Evolutionary conservation across 1,284 basidiomycete species (phyloP).

Genomic region (Athelia sp.): DNA sequence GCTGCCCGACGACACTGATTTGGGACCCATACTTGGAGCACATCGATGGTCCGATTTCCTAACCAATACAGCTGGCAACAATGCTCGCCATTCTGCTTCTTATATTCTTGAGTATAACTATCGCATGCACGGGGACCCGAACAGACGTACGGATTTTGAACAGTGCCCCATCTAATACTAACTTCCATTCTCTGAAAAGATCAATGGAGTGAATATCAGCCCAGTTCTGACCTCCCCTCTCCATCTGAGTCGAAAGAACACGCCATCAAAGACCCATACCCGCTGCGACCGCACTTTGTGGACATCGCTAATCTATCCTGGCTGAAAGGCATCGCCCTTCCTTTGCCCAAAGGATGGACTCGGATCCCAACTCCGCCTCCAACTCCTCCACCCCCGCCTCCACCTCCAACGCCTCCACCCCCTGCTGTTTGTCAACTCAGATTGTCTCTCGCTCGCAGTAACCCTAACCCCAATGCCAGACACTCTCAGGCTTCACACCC

Average conservation of each 20-base stretch:
- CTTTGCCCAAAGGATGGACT: background rate
- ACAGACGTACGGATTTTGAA: background rate
- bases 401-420: background rate
- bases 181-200: background rate
- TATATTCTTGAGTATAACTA: conserved; percentile 1
- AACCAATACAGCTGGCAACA: background rate
- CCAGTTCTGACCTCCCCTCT: background rate
- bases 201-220: background rate
- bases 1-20: background rate
- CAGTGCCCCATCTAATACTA: background rate
- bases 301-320: background rate
- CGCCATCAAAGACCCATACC: background rate
- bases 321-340: background rate
- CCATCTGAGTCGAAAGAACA: background rate
- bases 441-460: background rate
- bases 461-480: background rate
- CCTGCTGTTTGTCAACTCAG: background rate
- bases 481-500: background rate
- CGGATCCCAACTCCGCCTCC: background rate
- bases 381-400: background rate
- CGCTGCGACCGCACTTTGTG: background rate
- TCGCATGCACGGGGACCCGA: background rate
- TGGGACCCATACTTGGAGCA: background rate
- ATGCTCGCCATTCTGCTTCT: background rate
- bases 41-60: background rate